These are phyloP conservation scores for Solanum etuberosum DNA, from an alignment of 257 asterid species.

Conservation along the genomic window DNA sequence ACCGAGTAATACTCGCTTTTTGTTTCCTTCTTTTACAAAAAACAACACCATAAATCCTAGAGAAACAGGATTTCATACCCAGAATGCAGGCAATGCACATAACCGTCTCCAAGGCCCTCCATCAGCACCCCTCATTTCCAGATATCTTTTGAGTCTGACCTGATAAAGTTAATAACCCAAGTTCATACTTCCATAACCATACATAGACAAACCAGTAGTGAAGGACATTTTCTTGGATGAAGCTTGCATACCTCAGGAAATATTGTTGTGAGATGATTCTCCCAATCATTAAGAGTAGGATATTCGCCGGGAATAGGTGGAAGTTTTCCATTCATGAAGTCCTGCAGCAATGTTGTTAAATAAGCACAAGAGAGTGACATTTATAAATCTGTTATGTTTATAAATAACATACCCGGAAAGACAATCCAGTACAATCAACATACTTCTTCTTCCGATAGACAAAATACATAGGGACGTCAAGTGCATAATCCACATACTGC, in stretches of 20 bases:
- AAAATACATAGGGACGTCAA: constrained; percentile 98
- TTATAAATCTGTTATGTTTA: neutral
- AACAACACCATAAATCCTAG: neutral
- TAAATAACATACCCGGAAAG: constrained; percentile 60
- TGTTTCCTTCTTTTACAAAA: neutral
- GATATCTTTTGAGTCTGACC: constrained; percentile 95
- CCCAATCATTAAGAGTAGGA: constrained; percentile 94
- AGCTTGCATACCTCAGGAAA: constrained; percentile 69
- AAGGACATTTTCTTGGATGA: neutral
- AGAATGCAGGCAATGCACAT: constrained; percentile 94
- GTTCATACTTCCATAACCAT: neutral
- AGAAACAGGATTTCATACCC: constrained; percentile 36
- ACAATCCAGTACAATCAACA: constrained; percentile 75
- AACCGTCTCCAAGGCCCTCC: constrained; percentile 99
- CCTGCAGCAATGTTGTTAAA: constrained; percentile 29
- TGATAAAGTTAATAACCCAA: constrained; percentile 18
- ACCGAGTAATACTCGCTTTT: neutral
- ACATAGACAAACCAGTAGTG: neutral
- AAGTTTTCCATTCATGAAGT: constrained; percentile 91
- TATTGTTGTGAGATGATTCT: constrained; percentile 93
- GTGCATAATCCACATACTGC: constrained; percentile 94
- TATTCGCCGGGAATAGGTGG: constrained; percentile 81
- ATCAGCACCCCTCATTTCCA: constrained; percentile 99
- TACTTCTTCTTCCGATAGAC: constrained; percentile 81
- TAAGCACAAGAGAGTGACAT: neutral